Base-by-base conservation (phyloP, 2,329 filamentous ascomycete species). In the Penicillium sp. region DNA sequence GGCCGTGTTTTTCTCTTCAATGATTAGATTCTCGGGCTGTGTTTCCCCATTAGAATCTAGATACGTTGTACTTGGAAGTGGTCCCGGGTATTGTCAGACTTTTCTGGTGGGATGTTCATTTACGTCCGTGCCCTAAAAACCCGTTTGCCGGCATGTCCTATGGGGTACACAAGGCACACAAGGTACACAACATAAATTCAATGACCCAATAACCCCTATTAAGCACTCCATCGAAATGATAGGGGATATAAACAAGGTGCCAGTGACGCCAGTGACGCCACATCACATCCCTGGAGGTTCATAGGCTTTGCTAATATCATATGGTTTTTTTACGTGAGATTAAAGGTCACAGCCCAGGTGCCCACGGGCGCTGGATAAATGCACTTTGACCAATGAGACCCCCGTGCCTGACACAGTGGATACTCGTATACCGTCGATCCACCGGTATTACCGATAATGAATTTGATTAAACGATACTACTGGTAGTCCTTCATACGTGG, bases 341-440 rank as follows among this genome's bases (percentile, higher is more conserved):
- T 55, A 55, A 55, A 51, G 40, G 40, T 55, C 39, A 15, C 25
- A 46, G 33, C 16, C 21, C 27, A 29, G 6, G 23, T 27, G 33
- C 15, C 36, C 44, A 48, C 21, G 29, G 44, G 19, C 36, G 8
- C 8, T n/a, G 19, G 44, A 19, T 23, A 16, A 41, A 34, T 16
- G 10, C 8, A 6, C 8, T 10, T 10, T 19, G 19, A 6, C 53
- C 53, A 55, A 55, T 56, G 10, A 16, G 9, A 47, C 1, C 2
- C 2, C 23, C 7, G 54, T 56, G 23, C 54, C 49, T 56, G 54
- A 47, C 23, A 53, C 49, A 29, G 49, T 41, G 49, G 54, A 34
- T 40, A 13, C n/a, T 5, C 29, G 25, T 31, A 21, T 33, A 16
- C 39, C 13, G 45, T 49, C 25, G 51, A 53, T 53, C 50, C 50